A percentile compares a stretch with the other conserved stretches of the same genome.
Conservation (phyloP, 2,329 filamentous ascomycete genomes). For the Diaporthe sp. region DNA sequence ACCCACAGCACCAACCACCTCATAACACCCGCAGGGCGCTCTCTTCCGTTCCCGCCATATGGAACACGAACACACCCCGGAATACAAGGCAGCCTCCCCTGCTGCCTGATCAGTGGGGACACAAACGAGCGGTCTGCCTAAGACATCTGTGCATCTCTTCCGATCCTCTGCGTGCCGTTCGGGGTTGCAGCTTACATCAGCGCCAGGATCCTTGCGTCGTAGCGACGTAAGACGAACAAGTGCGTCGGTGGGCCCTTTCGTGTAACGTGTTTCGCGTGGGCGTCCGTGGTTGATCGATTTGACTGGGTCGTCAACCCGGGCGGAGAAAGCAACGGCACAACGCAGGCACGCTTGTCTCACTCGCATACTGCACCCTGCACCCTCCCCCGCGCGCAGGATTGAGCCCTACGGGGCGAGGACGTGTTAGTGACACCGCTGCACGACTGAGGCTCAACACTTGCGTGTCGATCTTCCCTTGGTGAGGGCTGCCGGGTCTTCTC, state of each 20-base stretch:
- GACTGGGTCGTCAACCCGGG: not conserved
- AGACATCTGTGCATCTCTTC: not conserved
- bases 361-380: not conserved
- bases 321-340: not conserved
- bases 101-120: constrained; percentile 2
- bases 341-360: not conserved
- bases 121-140: constrained; percentile 32
- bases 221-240: constrained; percentile 29
- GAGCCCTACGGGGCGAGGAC: constrained; percentile 25
- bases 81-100: not conserved
- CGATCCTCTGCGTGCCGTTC: not conserved
- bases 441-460: constrained; percentile 26
- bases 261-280: constrained; percentile 19
- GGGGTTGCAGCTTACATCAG: constrained; percentile 34
- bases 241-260: not conserved
- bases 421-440: constrained; percentile 30
- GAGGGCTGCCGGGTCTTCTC: not conserved
- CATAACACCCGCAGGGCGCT: not conserved
- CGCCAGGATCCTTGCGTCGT: not conserved
- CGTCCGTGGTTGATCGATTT: not conserved
- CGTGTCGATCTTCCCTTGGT: not conserved
- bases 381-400: constrained; percentile 11
- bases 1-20: not conserved
- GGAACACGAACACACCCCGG: not conserved
- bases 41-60: not conserved